Evolutionary conservation across 345 rosid genomes (phyloP).

Genomic region (Hibiscus trionum): DNA sequence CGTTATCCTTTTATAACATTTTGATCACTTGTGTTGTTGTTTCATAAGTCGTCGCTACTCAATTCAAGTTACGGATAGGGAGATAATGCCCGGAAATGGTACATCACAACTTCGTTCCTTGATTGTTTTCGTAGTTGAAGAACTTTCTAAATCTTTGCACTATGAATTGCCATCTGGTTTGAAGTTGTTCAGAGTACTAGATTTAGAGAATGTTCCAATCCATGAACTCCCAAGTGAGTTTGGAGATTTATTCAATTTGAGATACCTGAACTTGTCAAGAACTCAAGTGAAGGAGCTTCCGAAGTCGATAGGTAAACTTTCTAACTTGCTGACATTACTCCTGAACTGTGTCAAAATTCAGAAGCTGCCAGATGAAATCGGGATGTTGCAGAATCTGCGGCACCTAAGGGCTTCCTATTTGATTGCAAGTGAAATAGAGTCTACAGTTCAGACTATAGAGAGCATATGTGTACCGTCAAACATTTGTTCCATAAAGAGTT

Average conservation of each 20-base stretch:
- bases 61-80: constrained; percentile 13
- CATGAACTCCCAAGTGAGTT: constrained; percentile 18
- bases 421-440: not conserved
- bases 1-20: no score
- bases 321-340: constrained; percentile 23
- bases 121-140: constrained; percentile 18
- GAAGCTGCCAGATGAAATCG: constrained; percentile 27
- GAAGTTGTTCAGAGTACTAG: constrained; percentile 25
- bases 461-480: constrained; percentile 14
- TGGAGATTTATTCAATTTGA: constrained; percentile 28
- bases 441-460: not conserved
- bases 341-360: constrained; percentile 5
- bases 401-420: constrained; percentile 12
- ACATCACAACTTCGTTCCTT: constrained; percentile 21
- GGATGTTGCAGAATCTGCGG: constrained; percentile 20
- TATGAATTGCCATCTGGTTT: constrained; percentile 11
- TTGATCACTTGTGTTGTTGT: no score
- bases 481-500: constrained; percentile 19
- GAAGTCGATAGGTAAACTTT: constrained; percentile 22
- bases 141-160: not conserved
- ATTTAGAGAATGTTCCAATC: constrained; percentile 26
- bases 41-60: constrained; percentile 20
- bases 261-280: constrained; percentile 27
- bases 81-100: not conserved
- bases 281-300: constrained; percentile 28